Percentiles rank a stretch among this genome's conserved stretches.
Evolutionary conservation across 2,329 filamentous ascomycete species (phyloP).

Genomic region (Bipolaris sorokiniana): DNA sequence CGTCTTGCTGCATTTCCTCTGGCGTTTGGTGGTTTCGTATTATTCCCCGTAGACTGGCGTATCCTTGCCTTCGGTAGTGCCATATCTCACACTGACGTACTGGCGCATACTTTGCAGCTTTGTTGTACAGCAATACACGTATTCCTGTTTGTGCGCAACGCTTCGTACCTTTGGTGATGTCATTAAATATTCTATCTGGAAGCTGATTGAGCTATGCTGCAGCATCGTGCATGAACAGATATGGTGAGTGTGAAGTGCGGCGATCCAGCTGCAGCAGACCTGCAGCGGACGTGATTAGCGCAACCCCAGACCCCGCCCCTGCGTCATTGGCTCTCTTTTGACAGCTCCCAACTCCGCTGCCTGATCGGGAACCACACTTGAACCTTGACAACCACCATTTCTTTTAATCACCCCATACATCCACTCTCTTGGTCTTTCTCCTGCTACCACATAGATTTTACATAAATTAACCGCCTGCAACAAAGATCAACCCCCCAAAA

Average conservation of each 20-base stretch:
- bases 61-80: slow-evolving; percentile 10
- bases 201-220: slow-evolving; percentile 3
- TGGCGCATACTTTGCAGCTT: slow-evolving; percentile 4
- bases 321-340: slow-evolving; percentile 6
- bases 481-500: background rate
- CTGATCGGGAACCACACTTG: slow-evolving; percentile 2
- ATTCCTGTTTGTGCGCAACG: slow-evolving; percentile 1
- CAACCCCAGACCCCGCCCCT: slow-evolving; percentile 33
- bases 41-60: slow-evolving; percentile 32
- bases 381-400: background rate
- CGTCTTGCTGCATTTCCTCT: slow-evolving; percentile 36
- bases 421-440: background rate
- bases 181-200: slow-evolving; percentile 3
- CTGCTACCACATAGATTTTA: background rate
- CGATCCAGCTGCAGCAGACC: slow-evolving; percentile 11
- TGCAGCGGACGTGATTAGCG: slow-evolving; percentile 20
- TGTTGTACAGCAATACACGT: slow-evolving; percentile 2
- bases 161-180: slow-evolving; percentile 8
- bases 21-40: slow-evolving; percentile 33
- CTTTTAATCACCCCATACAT: background rate
- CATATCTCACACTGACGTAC: background rate
- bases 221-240: slow-evolving; percentile 14
- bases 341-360: slow-evolving; percentile 13
- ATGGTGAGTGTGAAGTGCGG: slow-evolving; percentile 19
- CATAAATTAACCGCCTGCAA: background rate